Evolutionary conservation across 371 early-diverging fungal genomes (phyloP).

Genomic region (Mycotypha africana): DNA sequence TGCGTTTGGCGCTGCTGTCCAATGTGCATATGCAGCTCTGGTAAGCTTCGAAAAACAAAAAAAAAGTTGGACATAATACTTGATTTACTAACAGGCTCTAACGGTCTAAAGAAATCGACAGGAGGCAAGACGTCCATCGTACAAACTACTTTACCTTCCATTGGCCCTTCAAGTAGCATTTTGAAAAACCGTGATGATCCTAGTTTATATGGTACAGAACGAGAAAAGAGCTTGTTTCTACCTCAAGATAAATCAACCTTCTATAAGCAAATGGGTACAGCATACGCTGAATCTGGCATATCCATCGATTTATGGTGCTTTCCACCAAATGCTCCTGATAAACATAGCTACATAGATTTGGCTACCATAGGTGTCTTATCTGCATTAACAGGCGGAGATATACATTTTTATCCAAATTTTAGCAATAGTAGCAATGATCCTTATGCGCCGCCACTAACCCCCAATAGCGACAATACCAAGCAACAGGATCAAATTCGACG

Average conservation of each 20-base stretch:
- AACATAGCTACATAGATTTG: conserved; percentile 81
- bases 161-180: conserved; percentile 77
- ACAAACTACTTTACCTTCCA: conserved; percentile 78
- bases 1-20: conserved; percentile 81
- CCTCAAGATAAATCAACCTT: conserved; percentile 86
- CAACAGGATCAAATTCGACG: conserved; percentile 53
- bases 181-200: conserved; percentile 84
- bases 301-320: conserved; percentile 86
- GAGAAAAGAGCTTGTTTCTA: conserved; percentile 79
- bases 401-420: conserved; percentile 75
- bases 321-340: conserved; percentile 55
- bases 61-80: background rate
- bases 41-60: conserved; percentile 37
- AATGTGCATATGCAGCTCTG: conserved; percentile 72
- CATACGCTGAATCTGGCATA: conserved; percentile 75
- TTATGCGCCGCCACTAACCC: too few species aligned
- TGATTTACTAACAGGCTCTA: background rate
- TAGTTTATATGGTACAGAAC: conserved; percentile 83
- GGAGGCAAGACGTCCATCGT: conserved; percentile 88
- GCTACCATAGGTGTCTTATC: conserved; percentile 78
- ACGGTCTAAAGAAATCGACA: conserved; percentile 50
- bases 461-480: too few species aligned
- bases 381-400: conserved; percentile 87
- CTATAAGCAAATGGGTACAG: conserved; percentile 78
- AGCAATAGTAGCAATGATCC: too few species aligned